phyloP scores from a whole-genome alignment of 345 rosid species.

The Rhizophora apiculata region DNA sequence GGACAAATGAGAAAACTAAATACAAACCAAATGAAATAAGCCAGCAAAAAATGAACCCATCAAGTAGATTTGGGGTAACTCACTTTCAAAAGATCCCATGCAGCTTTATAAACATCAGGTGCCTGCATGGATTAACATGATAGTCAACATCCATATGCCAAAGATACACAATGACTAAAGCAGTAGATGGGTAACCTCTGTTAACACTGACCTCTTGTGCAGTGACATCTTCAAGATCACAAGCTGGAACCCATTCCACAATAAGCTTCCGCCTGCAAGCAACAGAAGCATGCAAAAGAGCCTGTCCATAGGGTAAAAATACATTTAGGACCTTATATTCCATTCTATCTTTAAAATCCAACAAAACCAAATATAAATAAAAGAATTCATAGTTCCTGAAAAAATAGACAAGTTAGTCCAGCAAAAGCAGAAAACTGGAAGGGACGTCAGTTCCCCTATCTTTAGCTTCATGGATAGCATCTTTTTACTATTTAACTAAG shows the following conservation, averaged over 20 bases:
- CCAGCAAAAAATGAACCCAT: conserved; percentile 1
- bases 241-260: conserved; percentile 93
- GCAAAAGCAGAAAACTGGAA: too few relatives aligned
- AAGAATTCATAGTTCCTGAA: not conserved
- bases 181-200: not conserved
- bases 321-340: conserved; percentile 6
- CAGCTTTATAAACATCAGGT: conserved; percentile 77
- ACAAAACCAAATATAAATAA: not conserved
- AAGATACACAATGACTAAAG: conserved; percentile 11
- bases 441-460: too few relatives aligned
- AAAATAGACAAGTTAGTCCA: too few relatives aligned
- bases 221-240: conserved; percentile 91
- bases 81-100: conserved; percentile 88
- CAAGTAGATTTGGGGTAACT: not conserved
- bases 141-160: conserved; percentile 9
- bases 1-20: not conserved
- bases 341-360: too few relatives aligned
- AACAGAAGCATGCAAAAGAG: conserved; percentile 94
- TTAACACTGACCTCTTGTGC: conserved; percentile 45
- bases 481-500: too few relatives aligned
- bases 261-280: conserved; percentile 81
- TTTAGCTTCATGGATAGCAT: too few relatives aligned
- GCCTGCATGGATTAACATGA: conserved; percentile 42
- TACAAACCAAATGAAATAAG: not conserved
- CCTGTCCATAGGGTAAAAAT: conserved; percentile 39